A percentile compares a stretch with the other conserved stretches of the same genome.
Evolutionary conservation across 257 asterid species (phyloP).

Genomic region (Nicotiana noctiflora): DNA sequence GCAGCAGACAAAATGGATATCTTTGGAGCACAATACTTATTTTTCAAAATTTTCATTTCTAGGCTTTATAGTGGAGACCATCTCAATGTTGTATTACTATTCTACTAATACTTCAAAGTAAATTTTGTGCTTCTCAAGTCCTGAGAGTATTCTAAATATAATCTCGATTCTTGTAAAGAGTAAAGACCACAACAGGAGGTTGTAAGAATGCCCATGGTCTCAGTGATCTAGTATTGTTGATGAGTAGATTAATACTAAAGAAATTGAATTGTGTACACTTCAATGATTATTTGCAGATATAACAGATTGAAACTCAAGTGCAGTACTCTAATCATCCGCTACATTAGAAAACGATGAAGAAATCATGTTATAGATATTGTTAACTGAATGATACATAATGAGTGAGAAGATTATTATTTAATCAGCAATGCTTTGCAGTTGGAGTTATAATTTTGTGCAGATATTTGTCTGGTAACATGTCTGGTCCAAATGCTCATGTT

Average conservation of each 20-base stretch:
- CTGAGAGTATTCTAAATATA: neutral
- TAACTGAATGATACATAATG: neutral
- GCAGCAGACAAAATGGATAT: neutral
- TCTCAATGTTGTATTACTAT: neutral
- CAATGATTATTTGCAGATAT: neutral
- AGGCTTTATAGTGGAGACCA: neutral
- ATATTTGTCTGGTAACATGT: neutral
- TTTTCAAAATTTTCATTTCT: neutral
- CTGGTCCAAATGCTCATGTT: neutral
- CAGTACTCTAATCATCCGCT: neutral
- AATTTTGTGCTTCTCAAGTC: neutral
- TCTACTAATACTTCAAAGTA: neutral
- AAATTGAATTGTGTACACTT: neutral
- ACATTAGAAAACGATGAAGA: neutral
- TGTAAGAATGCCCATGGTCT: neutral
- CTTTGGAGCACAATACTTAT: neutral
- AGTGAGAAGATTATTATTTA: neutral
- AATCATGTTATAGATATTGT: neutral
- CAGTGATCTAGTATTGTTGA: neutral
- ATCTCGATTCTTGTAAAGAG: neutral
- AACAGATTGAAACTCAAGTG: neutral
- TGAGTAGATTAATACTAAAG: neutral
- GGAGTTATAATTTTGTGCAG: neutral
- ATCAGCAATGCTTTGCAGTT: neutral
- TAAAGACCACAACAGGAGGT: neutral